Evolutionary conservation across 2,329 filamentous ascomycete genomes (phyloP), one percentile per base, ranked within the genome.

Genomic region (Penicillium sp.): DNA sequence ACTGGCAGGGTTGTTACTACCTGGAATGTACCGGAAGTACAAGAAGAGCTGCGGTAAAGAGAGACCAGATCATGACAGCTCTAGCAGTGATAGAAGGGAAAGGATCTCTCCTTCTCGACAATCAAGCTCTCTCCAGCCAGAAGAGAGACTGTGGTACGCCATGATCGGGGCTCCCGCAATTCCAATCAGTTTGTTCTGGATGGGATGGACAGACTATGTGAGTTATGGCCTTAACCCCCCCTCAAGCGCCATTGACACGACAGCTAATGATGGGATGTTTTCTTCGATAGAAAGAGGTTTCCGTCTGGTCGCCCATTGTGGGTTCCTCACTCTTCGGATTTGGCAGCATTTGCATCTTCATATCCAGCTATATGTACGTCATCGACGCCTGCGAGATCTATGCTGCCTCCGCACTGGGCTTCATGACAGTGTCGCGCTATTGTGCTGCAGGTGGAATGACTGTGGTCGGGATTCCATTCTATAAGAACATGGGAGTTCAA

Each of bases 331-430:
- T 83, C 1, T 82, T 84, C 60, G 81, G 82, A 3, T 79, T 76
- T 50, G 78, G 77, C 1, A 71, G 79, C 42, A 70, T 79, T 8
- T 74, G 73, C 39, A 71, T 82, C 6, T 82, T 81, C 65, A 77
- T 80, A 45, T 74, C 71, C 48, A 75, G 71, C 43, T 82, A 82
- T 46, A 75, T 81, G 69, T 86, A 85, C 63, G 78, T 85, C 53
- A 84, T 85, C 48, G 81, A 84, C 58, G 75, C 73, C 7, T 86
- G 84, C 58, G 77, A 79, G 40, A 71, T 71, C 1, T 82, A 81
- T 56, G 76, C 81, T 0, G 82, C 80, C 1, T 75, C 70, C 1
- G 80, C 78, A 0, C 67, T 82, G 18, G 75, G n/a, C n/a, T n/a
- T n/a, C n/a, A n/a, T n/a, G n/a, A n/a, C n/a, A n/a, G n/a, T n/a